These are phyloP conservation scores for Nemania bipapillata DNA, from an alignment of 2,329 filamentous ascomycete species.

Conservation along the genomic window DNA sequence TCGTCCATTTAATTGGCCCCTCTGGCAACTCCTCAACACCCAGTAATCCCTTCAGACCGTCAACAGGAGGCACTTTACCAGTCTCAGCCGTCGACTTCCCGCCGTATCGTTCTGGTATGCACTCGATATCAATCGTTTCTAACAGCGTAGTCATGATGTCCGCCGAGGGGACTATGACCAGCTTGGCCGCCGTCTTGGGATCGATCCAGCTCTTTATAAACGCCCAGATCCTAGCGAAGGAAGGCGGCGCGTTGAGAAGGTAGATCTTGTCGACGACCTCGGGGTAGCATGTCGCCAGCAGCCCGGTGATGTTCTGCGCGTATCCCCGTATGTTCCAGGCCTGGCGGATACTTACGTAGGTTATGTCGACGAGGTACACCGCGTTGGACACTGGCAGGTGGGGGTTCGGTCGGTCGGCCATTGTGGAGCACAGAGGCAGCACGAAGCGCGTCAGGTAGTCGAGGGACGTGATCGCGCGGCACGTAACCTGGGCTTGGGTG, in stretches of 20 bases:
- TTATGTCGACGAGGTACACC: constrained; percentile 28
- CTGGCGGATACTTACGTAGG: constrained; percentile 18
- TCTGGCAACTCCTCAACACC: constrained; percentile 27
- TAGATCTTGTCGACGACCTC: constrained; percentile 32
- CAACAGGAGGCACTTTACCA: constrained; percentile 11
- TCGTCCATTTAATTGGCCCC: constrained; percentile 30
- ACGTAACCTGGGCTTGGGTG: constrained; percentile 15
- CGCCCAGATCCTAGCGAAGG: constrained; percentile 26
- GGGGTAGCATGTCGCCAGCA: constrained; percentile 32
- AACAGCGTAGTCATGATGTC: constrained; percentile 21
- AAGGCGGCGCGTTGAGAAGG: constrained; percentile 27
- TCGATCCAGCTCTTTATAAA: constrained; percentile 30
- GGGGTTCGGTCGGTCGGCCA: constrained; percentile 18
- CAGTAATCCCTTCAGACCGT: constrained; percentile 15
- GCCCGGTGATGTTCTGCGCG: constrained; percentile 21
- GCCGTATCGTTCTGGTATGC: constrained; percentile 31
- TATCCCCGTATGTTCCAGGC: constrained; percentile 28
- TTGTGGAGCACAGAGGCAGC: constrained; percentile 29
- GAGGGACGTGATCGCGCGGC: constrained; percentile 26
- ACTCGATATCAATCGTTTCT: constrained; percentile 29
- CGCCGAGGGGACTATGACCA: constrained; percentile 18
- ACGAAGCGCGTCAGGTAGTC: constrained; percentile 34
- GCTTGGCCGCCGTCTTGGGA: constrained; percentile 27
- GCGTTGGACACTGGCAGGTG: constrained; percentile 21
- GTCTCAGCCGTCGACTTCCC: constrained; percentile 23